Conservation (phyloP, 2,329 filamentous ascomycete species). For the Pseudogymnoascus verrucosus region DNA sequence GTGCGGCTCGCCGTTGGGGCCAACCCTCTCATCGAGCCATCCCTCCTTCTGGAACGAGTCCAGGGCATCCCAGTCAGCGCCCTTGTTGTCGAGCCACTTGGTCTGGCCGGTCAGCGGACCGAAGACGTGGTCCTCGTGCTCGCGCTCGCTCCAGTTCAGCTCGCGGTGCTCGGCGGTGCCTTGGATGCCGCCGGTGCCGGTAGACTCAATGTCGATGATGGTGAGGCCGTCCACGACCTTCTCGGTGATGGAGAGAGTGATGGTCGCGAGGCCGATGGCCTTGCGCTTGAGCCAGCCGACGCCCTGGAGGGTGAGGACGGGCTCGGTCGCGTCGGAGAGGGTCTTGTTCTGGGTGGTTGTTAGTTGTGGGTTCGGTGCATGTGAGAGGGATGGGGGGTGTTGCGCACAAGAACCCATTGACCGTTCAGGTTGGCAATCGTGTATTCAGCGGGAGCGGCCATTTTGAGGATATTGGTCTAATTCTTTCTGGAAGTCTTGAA, state of each 20-base stretch:
- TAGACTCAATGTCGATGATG: conserved; percentile 52
- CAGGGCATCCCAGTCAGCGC: conserved; percentile 31
- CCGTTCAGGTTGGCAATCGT: conserved; percentile 46
- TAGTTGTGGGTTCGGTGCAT: background rate
- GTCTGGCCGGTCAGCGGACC: conserved; percentile 46
- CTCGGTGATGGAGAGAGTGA: conserved; percentile 40
- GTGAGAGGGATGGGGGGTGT: background rate
- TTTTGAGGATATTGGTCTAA: conserved; percentile 26
- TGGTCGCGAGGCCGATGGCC: conserved; percentile 49
- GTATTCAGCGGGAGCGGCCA: conserved; percentile 47
- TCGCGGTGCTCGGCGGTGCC: conserved; percentile 49
- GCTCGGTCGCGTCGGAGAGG: conserved; percentile 49
- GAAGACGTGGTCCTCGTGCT: conserved; percentile 55
- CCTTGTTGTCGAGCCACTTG: conserved; percentile 32
- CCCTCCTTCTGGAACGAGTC: conserved; percentile 38
- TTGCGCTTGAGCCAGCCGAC: conserved; percentile 51
- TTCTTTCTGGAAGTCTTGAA: background rate
- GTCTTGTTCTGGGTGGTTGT: conserved; percentile 45
- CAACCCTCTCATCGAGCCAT: conserved; percentile 37
- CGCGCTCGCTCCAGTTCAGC: conserved; percentile 45
- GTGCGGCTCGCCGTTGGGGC: conserved; percentile 34
- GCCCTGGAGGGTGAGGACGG: conserved; percentile 51
- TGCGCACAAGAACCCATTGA: conserved; percentile 43
- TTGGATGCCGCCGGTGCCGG: conserved; percentile 53
- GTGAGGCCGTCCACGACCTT: conserved; percentile 32